Conservation (phyloP, 2,329 filamentous ascomycete species). For the Fusarium sp. region DNA sequence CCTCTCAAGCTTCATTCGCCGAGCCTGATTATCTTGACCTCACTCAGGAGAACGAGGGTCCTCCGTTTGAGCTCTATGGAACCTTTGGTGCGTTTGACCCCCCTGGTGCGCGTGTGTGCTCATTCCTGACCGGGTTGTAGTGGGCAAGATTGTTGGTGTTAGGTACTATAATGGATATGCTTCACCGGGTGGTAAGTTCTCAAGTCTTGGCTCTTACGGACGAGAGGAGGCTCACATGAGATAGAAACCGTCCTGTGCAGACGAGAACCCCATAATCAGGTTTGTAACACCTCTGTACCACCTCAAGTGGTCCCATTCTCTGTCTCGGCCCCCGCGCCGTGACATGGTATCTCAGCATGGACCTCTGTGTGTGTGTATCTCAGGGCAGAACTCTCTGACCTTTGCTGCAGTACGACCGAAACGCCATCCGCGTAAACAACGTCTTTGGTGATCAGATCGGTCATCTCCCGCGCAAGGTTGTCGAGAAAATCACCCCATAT, state of each 20-base stretch:
- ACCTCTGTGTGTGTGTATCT: neutral
- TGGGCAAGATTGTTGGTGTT: constrained; percentile 63
- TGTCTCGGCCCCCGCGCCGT: neutral
- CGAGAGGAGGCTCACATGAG: constrained; percentile 12
- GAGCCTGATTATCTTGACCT: constrained; percentile 58
- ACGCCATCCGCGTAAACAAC: constrained; percentile 84
- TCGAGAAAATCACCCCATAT: constrained; percentile 78
- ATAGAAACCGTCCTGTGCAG: constrained; percentile 68
- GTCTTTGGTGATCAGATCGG: constrained; percentile 82
- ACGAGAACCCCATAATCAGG: constrained; percentile 74
- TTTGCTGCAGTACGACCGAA: constrained; percentile 68
- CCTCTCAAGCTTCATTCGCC: constrained; percentile 25
- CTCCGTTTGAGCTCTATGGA: constrained; percentile 60
- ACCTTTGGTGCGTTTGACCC: constrained; percentile 52
- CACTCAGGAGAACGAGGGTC: constrained; percentile 58
- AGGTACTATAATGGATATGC: constrained; percentile 74
- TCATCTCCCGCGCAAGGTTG: constrained; percentile 76
- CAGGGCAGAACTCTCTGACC: constrained; percentile 12
- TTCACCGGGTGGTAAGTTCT: constrained; percentile 60
- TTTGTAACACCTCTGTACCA: constrained; percentile 39
- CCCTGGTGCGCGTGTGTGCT: neutral
- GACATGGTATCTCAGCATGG: neutral
- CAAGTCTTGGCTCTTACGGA: neutral
- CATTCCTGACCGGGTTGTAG: constrained; percentile 44
- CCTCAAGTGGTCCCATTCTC: constrained; percentile 26